Percentiles rank a stretch among this genome's conserved stretches.
phyloP scores from a whole-genome alignment of 2,329 filamentous ascomycete genomes.

The Trichoderma hamatum region DNA sequence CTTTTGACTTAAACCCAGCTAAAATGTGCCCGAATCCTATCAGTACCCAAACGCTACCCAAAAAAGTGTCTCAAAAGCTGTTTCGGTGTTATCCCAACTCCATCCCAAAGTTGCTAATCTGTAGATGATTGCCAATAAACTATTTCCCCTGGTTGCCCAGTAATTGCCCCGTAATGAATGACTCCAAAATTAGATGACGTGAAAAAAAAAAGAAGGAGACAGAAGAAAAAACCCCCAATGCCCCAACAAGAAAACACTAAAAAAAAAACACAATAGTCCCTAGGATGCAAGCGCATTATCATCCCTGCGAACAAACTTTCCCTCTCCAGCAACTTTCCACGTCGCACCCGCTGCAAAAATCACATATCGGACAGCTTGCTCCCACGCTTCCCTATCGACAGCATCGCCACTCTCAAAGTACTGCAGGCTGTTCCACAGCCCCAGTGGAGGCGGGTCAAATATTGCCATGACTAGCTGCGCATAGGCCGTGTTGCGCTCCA shows the following conservation, averaged over 20 bases:
- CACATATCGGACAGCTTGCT: conserved; percentile 48
- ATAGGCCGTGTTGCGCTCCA: conserved; percentile 57
- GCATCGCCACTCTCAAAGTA: conserved; percentile 56
- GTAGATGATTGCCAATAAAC: not conserved
- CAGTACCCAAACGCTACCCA: not conserved
- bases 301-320: conserved; percentile 46
- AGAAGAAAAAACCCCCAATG: not conserved
- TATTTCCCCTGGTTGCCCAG: not conserved
- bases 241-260: not conserved
- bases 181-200: not conserved
- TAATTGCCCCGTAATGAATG: not conserved
- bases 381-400: conserved; percentile 50
- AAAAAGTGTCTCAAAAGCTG: not conserved
- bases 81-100: not conserved
- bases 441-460: conserved; percentile 36
- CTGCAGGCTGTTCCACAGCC: conserved; percentile 46
- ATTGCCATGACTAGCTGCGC: conserved; percentile 49
- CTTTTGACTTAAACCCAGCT: not conserved
- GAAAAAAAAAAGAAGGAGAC: not conserved
- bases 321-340: conserved; percentile 51
- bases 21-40: not conserved
- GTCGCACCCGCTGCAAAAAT: conserved; percentile 40
- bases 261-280: not conserved
- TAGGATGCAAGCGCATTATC: not conserved
- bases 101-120: not conserved